phyloP scores from a whole-genome alignment of 2,329 filamentous ascomycete species.

The Beauveria pseudobassiana region DNA sequence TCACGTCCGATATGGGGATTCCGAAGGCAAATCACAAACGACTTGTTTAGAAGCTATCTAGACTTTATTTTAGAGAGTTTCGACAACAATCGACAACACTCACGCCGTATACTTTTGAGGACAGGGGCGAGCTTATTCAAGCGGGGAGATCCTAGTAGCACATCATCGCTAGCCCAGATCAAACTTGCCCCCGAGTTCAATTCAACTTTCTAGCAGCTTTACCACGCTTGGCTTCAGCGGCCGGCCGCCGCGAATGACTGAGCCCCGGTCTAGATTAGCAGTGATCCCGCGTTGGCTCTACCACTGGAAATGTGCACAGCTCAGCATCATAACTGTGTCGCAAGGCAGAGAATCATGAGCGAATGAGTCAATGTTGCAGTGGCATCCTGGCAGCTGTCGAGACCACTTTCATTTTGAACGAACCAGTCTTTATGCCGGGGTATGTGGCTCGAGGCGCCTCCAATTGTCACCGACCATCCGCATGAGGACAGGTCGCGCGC shows the following conservation, averaged over 20 bases:
- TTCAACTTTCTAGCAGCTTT: not conserved
- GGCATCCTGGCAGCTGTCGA: not conserved
- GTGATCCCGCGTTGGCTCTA: not conserved
- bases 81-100: not conserved
- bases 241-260: not conserved
- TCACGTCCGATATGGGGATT: too few species aligned
- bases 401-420: not conserved
- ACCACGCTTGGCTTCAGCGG: not conserved
- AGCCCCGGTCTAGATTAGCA: not conserved
- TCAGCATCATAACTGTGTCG: not conserved
- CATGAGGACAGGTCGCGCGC: not conserved
- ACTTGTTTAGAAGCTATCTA: not conserved
- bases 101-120: not conserved
- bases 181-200: not conserved
- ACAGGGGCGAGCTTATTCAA: not conserved
- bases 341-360: not conserved
- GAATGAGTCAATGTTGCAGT: not conserved
- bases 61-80: too few species aligned
- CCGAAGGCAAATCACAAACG: not conserved
- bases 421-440: not conserved
- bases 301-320: not conserved
- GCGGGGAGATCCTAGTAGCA: conserved; percentile 8
- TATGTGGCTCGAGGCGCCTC: not conserved
- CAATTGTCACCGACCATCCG: not conserved
- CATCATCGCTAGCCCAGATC: not conserved